A percentile compares a stretch with the other conserved stretches of the same genome.
Evolutionary conservation across 495 filamentous ascomycete genomes (phyloP).

Genomic region (Penicillium mononematosum): DNA sequence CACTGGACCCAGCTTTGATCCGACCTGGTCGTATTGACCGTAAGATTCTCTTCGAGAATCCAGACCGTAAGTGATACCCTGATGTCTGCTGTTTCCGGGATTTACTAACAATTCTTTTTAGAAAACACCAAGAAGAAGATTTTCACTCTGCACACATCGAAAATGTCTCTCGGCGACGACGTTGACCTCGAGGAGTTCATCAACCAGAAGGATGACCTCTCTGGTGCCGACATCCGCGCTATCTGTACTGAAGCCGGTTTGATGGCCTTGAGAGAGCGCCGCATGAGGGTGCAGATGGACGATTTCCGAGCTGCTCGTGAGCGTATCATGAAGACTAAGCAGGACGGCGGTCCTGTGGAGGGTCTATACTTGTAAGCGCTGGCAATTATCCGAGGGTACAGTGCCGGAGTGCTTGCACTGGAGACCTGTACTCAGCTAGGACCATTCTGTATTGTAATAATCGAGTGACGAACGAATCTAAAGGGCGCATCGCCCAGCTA

Average conservation of each 20-base stretch:
- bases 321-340: constrained; percentile 97
- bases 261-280: constrained; percentile 89
- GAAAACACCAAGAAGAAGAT: constrained; percentile 99
- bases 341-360: constrained; percentile 89
- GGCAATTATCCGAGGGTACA: constrained; percentile 4
- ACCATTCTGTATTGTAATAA: constrained; percentile 32
- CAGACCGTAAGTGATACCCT: constrained; percentile 69
- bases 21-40: constrained; percentile 97
- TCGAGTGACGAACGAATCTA: constrained; percentile 19
- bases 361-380: constrained; percentile 87
- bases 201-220: constrained; percentile 95
- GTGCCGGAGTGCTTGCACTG: constrained; percentile 15
- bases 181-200: constrained; percentile 99
- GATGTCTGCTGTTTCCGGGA: neutral
- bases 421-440: constrained; percentile 15
- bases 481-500: constrained; percentile 3
- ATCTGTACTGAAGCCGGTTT: constrained; percentile 97
- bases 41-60: constrained; percentile 99
- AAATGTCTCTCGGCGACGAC: constrained; percentile 95
- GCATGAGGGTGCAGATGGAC: constrained; percentile 99
- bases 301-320: constrained; percentile 93
- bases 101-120: constrained; percentile 40
- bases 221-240: constrained; percentile 96
- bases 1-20: constrained; percentile 92
- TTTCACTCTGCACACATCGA: constrained; percentile 97